These are phyloP conservation scores for Leucoagaricus sp. DNA, from an alignment of 1,284 basidiomycete species.

Conservation along the genomic window DNA sequence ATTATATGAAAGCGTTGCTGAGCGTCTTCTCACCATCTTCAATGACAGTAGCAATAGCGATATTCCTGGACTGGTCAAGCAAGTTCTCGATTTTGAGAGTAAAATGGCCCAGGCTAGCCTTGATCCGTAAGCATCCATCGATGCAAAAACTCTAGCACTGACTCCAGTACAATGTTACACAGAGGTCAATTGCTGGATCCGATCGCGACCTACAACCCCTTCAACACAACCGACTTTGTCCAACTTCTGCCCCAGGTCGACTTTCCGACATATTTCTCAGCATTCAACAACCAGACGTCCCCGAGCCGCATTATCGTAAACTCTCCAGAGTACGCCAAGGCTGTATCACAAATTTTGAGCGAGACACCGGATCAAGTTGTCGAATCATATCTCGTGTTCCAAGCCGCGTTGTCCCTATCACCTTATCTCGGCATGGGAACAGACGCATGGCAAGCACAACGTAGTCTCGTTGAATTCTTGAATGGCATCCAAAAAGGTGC, in stretches of 20 bases:
- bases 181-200: slow-evolving; percentile 80
- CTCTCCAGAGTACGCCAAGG: slow-evolving; percentile 77
- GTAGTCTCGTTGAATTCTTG: slow-evolving; percentile 70
- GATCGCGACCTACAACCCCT: slow-evolving; percentile 88
- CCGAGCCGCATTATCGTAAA: slow-evolving; percentile 82
- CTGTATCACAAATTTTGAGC: slow-evolving; percentile 72
- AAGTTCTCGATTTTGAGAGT: slow-evolving; percentile 82
- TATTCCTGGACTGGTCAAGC: slow-evolving; percentile 66
- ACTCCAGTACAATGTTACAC: slow-evolving; percentile 12
- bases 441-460: slow-evolving; percentile 73
- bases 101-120: slow-evolving; percentile 81
- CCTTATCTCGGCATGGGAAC: slow-evolving; percentile 73
- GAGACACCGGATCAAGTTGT: slow-evolving; percentile 72
- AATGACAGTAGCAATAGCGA: slow-evolving; percentile 47
- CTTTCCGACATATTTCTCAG: slow-evolving; percentile 82
- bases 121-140: slow-evolving; percentile 58
- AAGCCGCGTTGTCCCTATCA: slow-evolving; percentile 67
- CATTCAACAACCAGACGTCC: slow-evolving; percentile 78
- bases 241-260: slow-evolving; percentile 75
- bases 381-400: slow-evolving; percentile 84
- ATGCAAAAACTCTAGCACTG: not conserved
- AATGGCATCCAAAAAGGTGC: slow-evolving; percentile 88
- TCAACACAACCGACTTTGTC: slow-evolving; percentile 69
- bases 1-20: slow-evolving; percentile 73
- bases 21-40: slow-evolving; percentile 67